Base-by-base conservation (phyloP, 257 asterid species). In the Gardenia jasminoides region DNA sequence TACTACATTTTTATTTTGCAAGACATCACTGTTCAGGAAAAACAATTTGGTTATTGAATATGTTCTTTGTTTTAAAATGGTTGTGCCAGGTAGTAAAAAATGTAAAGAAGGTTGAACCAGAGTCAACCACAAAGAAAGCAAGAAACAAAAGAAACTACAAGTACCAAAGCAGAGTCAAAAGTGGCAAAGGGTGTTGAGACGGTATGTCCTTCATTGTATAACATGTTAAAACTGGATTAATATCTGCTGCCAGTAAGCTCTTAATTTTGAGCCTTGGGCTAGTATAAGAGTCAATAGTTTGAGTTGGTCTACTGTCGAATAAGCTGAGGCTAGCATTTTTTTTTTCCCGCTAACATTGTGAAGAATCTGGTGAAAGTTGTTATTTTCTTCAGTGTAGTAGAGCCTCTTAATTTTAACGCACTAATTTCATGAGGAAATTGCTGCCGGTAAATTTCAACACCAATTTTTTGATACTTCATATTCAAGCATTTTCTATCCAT, bases 51-150 rank as follows among this genome's bases (percentile, higher is more conserved):
- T 0, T 24, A 22, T n/a, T 13, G 64, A 76, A 36, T 36, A 81
- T 79, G 77, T 33, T 24, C n/a, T 78, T 82, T 67, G 19, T 77
- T 28, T 44, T 80, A 68, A 43, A 36, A 59, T 28, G 9, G 48
- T 75, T 69, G 44, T 61, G 67, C n/a, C 79, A 90, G 97, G 90
- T 80, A 62, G 67, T 72, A 61, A 88, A 88, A 86, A 33, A 81
- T 64, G 56, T 82, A 64, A 89, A 86, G 87, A 88, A 89, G 88
- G 91, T 62, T 39, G 96, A 91, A 77, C 50, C 44, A 30, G 96
- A 89, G 72, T 79, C 91, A 74, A 86, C 78, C 72, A 75, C 82
- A 41, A 92, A 89, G 84, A 92, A 90, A 81, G 91, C 82, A 79
- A 75, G 92, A 85, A 80, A 80, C 85, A 41, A 92, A 90, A 82